Conservation (phyloP, 2,329 filamentous ascomycete genomes). For the Sporothrix pallida region DNA sequence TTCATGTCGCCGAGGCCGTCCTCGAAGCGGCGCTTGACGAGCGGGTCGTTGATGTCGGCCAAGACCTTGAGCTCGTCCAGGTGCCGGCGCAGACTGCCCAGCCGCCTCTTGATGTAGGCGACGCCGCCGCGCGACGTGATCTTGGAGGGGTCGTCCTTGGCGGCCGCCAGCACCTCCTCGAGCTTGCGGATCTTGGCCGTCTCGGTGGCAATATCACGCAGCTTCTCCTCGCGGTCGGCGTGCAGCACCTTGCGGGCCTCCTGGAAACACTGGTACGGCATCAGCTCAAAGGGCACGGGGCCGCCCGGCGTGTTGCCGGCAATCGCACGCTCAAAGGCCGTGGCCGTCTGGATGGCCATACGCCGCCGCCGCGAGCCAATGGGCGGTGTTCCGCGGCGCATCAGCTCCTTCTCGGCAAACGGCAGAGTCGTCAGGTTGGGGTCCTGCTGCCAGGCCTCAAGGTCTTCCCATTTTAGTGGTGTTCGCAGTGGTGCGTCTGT, state of each 20-base stretch:
- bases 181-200: slow-evolving; percentile 71
- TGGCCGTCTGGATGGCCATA: slow-evolving; percentile 62
- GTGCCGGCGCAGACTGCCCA: slow-evolving; percentile 73
- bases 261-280: slow-evolving; percentile 98
- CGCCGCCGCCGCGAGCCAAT: slow-evolving; percentile 86
- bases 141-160: slow-evolving; percentile 51
- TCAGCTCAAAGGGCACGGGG: slow-evolving; percentile 85
- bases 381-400: slow-evolving; percentile 71
- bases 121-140: slow-evolving; percentile 66
- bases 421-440: slow-evolving; percentile 70
- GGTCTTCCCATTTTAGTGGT: slow-evolving; percentile 32
- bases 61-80: slow-evolving; percentile 83
- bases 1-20: slow-evolving; percentile 91
- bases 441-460: slow-evolving; percentile 59
- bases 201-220: slow-evolving; percentile 72
- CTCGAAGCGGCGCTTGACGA: slow-evolving; percentile 92
- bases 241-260: slow-evolving; percentile 85
- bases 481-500: neutral
- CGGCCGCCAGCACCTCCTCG: slow-evolving; percentile 52
- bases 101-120: slow-evolving; percentile 66
- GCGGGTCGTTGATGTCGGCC: slow-evolving; percentile 92
- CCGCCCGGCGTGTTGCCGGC: slow-evolving; percentile 46
- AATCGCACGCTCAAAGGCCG: slow-evolving; percentile 4
- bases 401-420: slow-evolving; percentile 69
- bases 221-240: slow-evolving; percentile 80